phyloP scores from a whole-genome alignment of 2,329 filamentous ascomycete species.

The Talaromyces sp. region DNA sequence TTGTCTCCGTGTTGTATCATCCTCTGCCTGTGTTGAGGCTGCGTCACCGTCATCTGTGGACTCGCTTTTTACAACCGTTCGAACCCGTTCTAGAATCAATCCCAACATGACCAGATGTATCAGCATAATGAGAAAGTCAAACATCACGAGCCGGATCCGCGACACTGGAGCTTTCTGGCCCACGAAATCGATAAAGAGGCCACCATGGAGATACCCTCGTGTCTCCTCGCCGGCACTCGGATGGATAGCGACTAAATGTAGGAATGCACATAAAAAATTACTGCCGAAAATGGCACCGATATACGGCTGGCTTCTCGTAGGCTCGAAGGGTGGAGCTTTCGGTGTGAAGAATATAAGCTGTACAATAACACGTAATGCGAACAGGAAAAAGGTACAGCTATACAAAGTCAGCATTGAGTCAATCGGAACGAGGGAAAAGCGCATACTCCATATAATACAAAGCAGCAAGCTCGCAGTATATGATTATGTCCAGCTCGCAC shows the following conservation, averaged over 20 bases:
- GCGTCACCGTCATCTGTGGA: slow-evolving; percentile 18
- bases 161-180: slow-evolving; percentile 57
- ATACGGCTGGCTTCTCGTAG: slow-evolving; percentile 51
- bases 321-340: slow-evolving; percentile 52
- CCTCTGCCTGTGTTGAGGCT: slow-evolving; percentile 21
- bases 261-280: slow-evolving; percentile 55
- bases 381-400: slow-evolving; percentile 58
- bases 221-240: slow-evolving; percentile 51
- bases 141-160: slow-evolving; percentile 48
- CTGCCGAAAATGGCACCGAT: slow-evolving; percentile 52
- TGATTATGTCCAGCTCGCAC: slow-evolving; percentile 55
- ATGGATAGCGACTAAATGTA: slow-evolving; percentile 53
- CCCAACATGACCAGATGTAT: slow-evolving; percentile 58
- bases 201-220: slow-evolving; percentile 58
- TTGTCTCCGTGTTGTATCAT: slow-evolving; percentile 35
- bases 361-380: slow-evolving; percentile 52
- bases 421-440: not conserved
- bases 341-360: slow-evolving; percentile 59
- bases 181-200: slow-evolving; percentile 62
- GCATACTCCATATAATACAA: slow-evolving; percentile 63
- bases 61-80: slow-evolving; percentile 34
- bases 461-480: slow-evolving; percentile 59
- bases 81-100: slow-evolving; percentile 51
- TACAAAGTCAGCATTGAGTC: not conserved
- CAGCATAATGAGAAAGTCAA: slow-evolving; percentile 53